Percentiles rank a stretch among this genome's conserved stretches.
phyloP scores from a whole-genome alignment of 257 asterid species.

The Plantago major region DNA sequence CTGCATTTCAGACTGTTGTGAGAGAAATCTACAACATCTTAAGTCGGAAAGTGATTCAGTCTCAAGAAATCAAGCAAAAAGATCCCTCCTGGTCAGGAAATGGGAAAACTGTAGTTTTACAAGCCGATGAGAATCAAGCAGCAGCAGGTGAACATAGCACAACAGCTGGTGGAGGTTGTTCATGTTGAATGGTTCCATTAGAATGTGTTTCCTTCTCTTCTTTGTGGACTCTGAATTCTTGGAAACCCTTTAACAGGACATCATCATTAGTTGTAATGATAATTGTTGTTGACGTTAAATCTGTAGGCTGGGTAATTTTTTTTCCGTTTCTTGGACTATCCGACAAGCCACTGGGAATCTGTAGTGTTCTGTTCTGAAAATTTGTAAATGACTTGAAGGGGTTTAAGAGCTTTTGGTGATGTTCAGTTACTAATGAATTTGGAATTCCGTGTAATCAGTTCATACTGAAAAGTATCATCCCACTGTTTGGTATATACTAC shows the following conservation, averaged over 20 bases:
- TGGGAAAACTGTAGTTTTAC: constrained; percentile 70
- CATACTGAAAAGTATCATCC: too few relatives aligned
- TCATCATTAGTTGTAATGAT: constrained; percentile 19
- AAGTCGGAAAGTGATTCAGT: constrained; percentile 90
- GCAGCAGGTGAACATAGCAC: constrained; percentile 30
- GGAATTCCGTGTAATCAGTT: too few relatives aligned
- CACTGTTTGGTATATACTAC: too few relatives aligned
- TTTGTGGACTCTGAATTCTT: constrained; percentile 3
- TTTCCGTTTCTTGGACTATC: constrained; percentile 9
- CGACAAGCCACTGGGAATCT: constrained; percentile 25
- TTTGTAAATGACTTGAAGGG: too few relatives aligned
- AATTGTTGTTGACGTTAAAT: constrained; percentile 14
- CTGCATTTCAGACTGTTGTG: constrained; percentile 80
- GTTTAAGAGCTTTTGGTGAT: too few relatives aligned
- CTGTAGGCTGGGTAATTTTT: constrained; percentile 7
- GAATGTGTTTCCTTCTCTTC: constrained; percentile 6
- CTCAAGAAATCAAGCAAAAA: constrained; percentile 73
- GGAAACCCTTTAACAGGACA: constrained; percentile 15
- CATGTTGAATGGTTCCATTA: constrained; percentile 31
- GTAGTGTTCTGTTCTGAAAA: constrained; percentile 9
- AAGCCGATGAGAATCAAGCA: constrained; percentile 51
- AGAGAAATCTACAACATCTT: constrained; percentile 74
- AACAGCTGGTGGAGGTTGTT: constrained; percentile 55
- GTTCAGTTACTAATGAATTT: too few relatives aligned
- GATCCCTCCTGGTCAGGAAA: constrained; percentile 47